A percentile compares a stretch with the other conserved stretches of the same genome.
Evolutionary conservation across 2,329 filamentous ascomycete species (phyloP).

Genomic region (Hymenoscyphus fraxineus): DNA sequence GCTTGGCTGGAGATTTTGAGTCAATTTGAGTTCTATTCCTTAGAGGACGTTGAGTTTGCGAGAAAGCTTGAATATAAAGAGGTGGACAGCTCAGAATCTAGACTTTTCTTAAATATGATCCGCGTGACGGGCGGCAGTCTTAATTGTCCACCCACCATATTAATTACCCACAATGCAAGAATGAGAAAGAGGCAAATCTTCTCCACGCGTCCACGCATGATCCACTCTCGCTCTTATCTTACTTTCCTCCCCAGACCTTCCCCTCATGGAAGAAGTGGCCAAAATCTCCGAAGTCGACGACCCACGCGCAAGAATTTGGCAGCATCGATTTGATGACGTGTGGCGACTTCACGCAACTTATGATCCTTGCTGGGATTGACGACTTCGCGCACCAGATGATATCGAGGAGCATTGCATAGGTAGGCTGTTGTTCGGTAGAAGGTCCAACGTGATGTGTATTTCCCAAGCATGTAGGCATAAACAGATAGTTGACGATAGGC

Average conservation of each 20-base stretch:
- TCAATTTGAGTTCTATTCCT: too few species aligned
- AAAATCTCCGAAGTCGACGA: constrained; percentile 32
- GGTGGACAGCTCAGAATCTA: too few species aligned
- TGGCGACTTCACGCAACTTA: constrained; percentile 35
- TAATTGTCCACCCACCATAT: too few species aligned
- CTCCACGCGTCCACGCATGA: neutral
- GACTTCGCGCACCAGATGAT: constrained; percentile 34
- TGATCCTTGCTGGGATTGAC: constrained; percentile 37
- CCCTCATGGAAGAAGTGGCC: constrained; percentile 36
- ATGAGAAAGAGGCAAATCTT: neutral
- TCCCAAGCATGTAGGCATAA: constrained; percentile 38
- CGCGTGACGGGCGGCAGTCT: too few species aligned
- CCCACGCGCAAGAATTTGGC: constrained; percentile 31
- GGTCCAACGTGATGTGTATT: constrained; percentile 37
- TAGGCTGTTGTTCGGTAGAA: constrained; percentile 35
- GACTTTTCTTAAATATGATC: too few species aligned
- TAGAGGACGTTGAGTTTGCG: too few species aligned
- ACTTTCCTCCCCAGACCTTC: neutral
- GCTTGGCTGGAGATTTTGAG: too few species aligned
- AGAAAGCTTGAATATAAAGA: too few species aligned
- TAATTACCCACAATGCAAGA: too few species aligned
- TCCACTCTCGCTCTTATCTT: too few species aligned
- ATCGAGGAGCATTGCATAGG: constrained; percentile 28
- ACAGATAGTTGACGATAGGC: constrained; percentile 19
- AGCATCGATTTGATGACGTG: constrained; percentile 34